Conservation (phyloP, 495 filamentous ascomycete genomes). For the Aspergillus carlsbadensis region DNA sequence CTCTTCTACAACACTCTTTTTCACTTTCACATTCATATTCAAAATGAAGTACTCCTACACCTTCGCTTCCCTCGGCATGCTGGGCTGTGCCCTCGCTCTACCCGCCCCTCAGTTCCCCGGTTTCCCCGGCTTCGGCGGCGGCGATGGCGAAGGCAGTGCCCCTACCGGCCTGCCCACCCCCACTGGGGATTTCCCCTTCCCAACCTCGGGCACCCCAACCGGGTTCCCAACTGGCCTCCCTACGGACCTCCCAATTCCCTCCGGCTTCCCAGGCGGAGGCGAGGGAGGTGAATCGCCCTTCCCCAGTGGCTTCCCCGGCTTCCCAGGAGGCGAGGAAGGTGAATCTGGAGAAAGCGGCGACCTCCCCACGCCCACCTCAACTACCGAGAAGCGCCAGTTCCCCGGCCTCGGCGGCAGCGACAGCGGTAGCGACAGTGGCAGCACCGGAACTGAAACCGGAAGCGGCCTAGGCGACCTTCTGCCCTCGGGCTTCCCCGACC, state of each 20-base stretch:
- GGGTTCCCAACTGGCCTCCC: conserved; percentile 5
- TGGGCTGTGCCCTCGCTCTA: conserved; percentile 21
- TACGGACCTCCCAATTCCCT: neutral
- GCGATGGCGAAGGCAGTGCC: neutral
- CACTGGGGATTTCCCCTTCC: neutral
- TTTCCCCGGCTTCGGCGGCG: conserved; percentile 3
- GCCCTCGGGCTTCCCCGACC: conserved; percentile 6
- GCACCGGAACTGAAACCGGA: neutral
- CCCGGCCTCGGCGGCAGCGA: neutral
- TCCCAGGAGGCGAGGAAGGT: neutral
- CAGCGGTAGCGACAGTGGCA: too few species aligned
- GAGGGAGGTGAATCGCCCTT: neutral
- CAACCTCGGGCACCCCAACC: neutral
- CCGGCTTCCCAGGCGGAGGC: neutral
- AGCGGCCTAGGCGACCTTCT: neutral
- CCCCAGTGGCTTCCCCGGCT: neutral
- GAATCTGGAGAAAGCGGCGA: neutral
- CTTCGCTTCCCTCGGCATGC: conserved; percentile 13
- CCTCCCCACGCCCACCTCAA: neutral
- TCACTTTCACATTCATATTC: neutral
- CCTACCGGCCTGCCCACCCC: conserved; percentile 4
- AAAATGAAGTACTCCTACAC: conserved; percentile 19
- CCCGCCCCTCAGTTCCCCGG: conserved; percentile 8
- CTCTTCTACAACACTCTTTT: neutral
- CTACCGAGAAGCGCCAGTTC: conserved; percentile 1